Percentiles rank a stretch among this genome's conserved stretches.
These are phyloP conservation scores for Pouteria campechiana DNA, from an alignment of 179 eudicot species.

Conservation along the genomic window DNA sequence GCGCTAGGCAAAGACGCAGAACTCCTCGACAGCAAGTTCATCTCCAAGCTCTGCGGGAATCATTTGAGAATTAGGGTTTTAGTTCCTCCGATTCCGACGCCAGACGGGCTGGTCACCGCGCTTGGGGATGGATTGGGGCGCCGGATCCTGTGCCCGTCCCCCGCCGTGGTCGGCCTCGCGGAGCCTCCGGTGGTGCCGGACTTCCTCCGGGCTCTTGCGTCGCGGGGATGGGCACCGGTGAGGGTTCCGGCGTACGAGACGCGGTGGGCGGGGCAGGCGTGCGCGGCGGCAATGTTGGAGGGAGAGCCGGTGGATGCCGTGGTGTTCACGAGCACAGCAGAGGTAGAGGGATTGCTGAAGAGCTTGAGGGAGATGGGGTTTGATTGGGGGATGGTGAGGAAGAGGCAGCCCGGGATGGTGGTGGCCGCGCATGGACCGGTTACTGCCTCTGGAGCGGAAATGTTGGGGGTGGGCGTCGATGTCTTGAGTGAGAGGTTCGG, in stretches of 20 bases:
- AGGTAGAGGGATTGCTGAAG: conserved; percentile 78
- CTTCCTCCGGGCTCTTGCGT: conserved; percentile 28
- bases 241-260: conserved; percentile 59
- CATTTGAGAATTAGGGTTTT: conserved; percentile 26
- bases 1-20: conserved; percentile 72
- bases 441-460: conserved; percentile 73
- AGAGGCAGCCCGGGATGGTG: conserved; percentile 39
- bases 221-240: conserved; percentile 43
- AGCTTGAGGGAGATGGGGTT: conserved; percentile 44
- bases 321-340: conserved; percentile 76
- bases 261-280: conserved; percentile 53
- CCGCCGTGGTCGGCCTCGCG: conserved; percentile 41
- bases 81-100: conserved; percentile 48
- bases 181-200: conserved; percentile 65
- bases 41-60: conserved; percentile 25
- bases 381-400: conserved; percentile 46
- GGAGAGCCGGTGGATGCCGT: conserved; percentile 38
- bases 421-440: conserved; percentile 90
- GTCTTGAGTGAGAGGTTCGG: conserved; percentile 53
- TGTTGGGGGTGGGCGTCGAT: conserved; percentile 63
- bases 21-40: conserved; percentile 25
- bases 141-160: conserved; percentile 58
- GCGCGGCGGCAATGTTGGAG: conserved; percentile 25
- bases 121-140: conserved; percentile 51
- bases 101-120: conserved; percentile 42